Evolutionary conservation across 352 stramenopile species (phyloP).

Genomic region (Phytophthora chlamydospora): DNA sequence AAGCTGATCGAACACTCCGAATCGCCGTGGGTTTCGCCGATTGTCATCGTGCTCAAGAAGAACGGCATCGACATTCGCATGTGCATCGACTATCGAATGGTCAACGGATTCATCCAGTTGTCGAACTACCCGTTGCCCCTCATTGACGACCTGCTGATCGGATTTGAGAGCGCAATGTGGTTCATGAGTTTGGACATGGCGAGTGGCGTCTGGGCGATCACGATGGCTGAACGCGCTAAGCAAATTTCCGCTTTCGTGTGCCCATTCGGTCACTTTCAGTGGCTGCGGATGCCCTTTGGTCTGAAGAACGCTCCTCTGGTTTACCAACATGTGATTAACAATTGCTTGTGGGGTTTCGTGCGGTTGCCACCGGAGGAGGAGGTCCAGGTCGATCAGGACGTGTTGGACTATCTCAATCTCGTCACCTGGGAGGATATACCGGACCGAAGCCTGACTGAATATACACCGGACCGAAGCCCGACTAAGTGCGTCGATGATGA

Average conservation of each 20-base stretch:
- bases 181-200: slow-evolving; percentile 13
- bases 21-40: not conserved
- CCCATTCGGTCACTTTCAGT: too few species aligned
- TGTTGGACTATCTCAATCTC: not conserved
- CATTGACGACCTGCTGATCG: slow-evolving; percentile 30
- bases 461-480: too few species aligned
- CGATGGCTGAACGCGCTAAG: not conserved
- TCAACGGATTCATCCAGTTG: slow-evolving; percentile 20
- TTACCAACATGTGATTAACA: too few species aligned
- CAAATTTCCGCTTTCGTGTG: too few species aligned
- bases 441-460: too few species aligned
- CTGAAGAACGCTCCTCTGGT: too few species aligned
- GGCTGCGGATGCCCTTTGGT: not conserved
- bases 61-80: slow-evolving; percentile 3
- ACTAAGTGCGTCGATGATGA: too few species aligned
- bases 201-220: not conserved
- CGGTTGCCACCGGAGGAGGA: not conserved
- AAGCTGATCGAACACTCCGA: not conserved
- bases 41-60: not conserved
- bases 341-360: too few species aligned
- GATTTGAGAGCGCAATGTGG: slow-evolving; percentile 2
- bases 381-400: not conserved
- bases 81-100: slow-evolving; percentile 23
- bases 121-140: slow-evolving; percentile 17
- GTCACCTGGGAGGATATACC: too few species aligned